Evolutionary conservation across 2,329 filamentous ascomycete genomes (phyloP), one percentile per base, ranked within the genome.

Genomic region (Alternaria consortialis): DNA sequence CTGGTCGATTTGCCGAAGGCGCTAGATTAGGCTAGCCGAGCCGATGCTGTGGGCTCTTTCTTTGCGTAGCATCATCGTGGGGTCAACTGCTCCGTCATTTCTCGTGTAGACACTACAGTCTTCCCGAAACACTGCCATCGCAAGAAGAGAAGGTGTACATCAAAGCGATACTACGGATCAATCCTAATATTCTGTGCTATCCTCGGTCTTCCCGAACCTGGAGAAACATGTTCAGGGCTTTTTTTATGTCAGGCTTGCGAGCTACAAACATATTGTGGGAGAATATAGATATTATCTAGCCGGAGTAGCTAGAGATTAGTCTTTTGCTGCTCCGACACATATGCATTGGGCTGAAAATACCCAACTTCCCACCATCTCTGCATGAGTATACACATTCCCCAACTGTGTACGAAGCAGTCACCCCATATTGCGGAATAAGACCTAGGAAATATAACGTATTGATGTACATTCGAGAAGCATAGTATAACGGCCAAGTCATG

Each of bases 11-110:
- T 48, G 37, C 43, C 55, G 48, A 62, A 20, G 48, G 15, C 48
- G 48, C 59, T 54, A 58, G 15, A 46, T 37, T 53, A 53, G 48
- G 40, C 23, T 57, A 60, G 53, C 47, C 53, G 58, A 60, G 46
- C 58, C 56, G 50, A 54, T 32, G 32, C 13, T 50, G 46, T 36
- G 46, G 44, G 44, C 20, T 42, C 39, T 42, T 13, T 40, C 8
- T n/a, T 37, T 37, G 17, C 4, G 37, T 40, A n/a, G 37, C 37
- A 40, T 40, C 37, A 40, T 40, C 17, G 37, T 40, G 39, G 39
- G 39, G 39, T 25, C 3, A 42, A 25, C 20, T 42, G 12, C 20
- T 3, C 11, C 6, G 15, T 42, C 20, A 12, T 13, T 25, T 15
- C 3, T 42, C 39, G 17, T 20, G 20, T 11, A 11, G 11, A 7